Percentiles rank a stretch among this genome's conserved stretches.
Conservation (phyloP, 208 protist genomes). For the Acanthamoeba healyi region DNA sequence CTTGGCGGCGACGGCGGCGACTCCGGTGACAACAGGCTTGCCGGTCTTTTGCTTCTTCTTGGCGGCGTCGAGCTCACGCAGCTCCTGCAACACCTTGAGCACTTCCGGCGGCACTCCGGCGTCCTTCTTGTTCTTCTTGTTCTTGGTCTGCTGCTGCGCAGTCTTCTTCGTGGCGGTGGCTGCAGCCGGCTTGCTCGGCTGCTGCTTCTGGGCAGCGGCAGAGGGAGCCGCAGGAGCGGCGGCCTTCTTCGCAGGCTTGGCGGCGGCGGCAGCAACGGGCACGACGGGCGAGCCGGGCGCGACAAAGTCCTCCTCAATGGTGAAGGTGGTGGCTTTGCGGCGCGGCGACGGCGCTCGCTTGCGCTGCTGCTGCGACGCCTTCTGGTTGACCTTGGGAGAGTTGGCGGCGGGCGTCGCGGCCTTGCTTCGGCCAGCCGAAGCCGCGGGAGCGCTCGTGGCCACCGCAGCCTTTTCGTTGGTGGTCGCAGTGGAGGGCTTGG, state of each 20-base stretch:
- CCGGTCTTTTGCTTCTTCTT: conserved; percentile 3
- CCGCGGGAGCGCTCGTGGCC: too few relatives aligned
- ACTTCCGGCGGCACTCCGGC: background rate
- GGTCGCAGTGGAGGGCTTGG: too few relatives aligned
- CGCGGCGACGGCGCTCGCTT: background rate
- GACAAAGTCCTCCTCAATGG: conserved; percentile 54
- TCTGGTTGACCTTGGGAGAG: background rate
- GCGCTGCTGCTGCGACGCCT: background rate
- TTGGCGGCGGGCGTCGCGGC: too few relatives aligned
- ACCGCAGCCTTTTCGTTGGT: too few relatives aligned
- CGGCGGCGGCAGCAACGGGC: background rate
- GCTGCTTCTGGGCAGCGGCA: background rate
- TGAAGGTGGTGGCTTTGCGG: background rate
- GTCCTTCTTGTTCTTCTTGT: background rate
- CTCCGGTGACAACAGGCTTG: background rate
- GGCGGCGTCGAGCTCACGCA: conserved; percentile 8
- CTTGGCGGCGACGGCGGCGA: background rate
- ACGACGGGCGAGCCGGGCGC: conserved; percentile 1
- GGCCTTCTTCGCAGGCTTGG: background rate
- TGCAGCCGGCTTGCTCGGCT: background rate
- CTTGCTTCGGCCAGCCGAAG: too few relatives aligned
- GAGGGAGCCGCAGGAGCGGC: background rate
- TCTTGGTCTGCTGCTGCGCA: background rate
- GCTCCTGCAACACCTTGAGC: background rate
- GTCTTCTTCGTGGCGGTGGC: background rate